phyloP scores from a whole-genome alignment of 768 basidiomycete genomes.

The Collybia mongolica region DNA sequence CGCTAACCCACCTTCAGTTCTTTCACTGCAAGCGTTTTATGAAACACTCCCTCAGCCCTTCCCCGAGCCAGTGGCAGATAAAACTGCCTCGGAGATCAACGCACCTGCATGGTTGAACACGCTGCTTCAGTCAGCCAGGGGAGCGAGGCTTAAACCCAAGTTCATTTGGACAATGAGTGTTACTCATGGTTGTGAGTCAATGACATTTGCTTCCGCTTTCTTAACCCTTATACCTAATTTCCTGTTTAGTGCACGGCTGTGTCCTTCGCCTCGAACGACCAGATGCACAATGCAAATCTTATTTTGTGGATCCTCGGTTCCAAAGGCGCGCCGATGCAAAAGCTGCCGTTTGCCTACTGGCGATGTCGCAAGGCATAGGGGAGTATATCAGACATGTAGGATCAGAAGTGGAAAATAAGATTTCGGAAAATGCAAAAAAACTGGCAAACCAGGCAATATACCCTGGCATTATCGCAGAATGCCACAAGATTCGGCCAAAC shows the following conservation, averaged over 20 bases:
- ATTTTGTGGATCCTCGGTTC: slow-evolving; percentile 64
- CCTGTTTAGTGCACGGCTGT: slow-evolving; percentile 54
- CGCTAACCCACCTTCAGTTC: neutral
- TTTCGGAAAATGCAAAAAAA: slow-evolving; percentile 44
- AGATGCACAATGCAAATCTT: slow-evolving; percentile 46
- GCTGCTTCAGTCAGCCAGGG: slow-evolving; percentile 49
- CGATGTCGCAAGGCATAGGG: slow-evolving; percentile 62
- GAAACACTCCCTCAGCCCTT: slow-evolving; percentile 67
- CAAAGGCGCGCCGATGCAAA: slow-evolving; percentile 65
- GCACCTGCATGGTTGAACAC: slow-evolving; percentile 53
- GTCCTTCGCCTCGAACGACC: slow-evolving; percentile 58
- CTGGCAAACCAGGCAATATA: slow-evolving; percentile 44
- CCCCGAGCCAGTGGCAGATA: slow-evolving; percentile 48
- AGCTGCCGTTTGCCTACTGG: slow-evolving; percentile 62
- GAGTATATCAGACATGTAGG: slow-evolving; percentile 49
- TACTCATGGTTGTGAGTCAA: slow-evolving; percentile 41
- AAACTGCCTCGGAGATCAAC: slow-evolving; percentile 49
- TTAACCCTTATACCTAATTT: slow-evolving; percentile 5
- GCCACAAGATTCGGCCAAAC: slow-evolving; percentile 36
- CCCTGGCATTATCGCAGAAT: slow-evolving; percentile 45
- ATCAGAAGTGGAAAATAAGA: slow-evolving; percentile 39
- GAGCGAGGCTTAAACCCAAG: slow-evolving; percentile 39
- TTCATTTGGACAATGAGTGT: slow-evolving; percentile 44
- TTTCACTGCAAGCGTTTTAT: slow-evolving; percentile 56
- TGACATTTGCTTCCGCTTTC: neutral